phyloP scores from a whole-genome alignment of 495 filamentous ascomycete species.

The Sphaerosporella brunnea region DNA sequence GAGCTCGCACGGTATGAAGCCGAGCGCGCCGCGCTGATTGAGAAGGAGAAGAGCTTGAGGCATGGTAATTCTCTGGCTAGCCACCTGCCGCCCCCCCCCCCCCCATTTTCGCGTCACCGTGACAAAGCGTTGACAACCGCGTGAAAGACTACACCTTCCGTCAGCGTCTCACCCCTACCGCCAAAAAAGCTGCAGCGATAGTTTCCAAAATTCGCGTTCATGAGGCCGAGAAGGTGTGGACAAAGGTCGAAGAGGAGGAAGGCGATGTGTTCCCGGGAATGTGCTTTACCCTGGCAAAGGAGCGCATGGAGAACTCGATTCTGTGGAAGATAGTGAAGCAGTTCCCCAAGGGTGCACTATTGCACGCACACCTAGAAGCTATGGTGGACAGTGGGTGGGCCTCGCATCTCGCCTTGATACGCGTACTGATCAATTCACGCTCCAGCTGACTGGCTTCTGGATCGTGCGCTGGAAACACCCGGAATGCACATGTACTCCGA shows the following conservation, averaged over 20 bases:
- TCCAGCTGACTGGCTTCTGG: conserved; percentile 54
- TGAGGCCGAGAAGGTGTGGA: conserved; percentile 58
- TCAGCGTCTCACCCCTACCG: conserved; percentile 52
- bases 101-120: background rate
- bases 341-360: conserved; percentile 80
- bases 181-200: conserved; percentile 56
- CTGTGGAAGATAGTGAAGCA: conserved; percentile 68
- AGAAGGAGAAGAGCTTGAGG: conserved; percentile 60
- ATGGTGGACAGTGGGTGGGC: conserved; percentile 47
- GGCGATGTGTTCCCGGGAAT: conserved; percentile 59
- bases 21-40: conserved; percentile 59
- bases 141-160: conserved; percentile 43
- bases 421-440: background rate
- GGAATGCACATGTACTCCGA: conserved; percentile 54
- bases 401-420: background rate
- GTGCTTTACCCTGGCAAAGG: conserved; percentile 69
- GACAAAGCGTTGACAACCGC: no score
- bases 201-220: conserved; percentile 58
- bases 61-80: conserved; percentile 41
- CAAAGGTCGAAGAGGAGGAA: conserved; percentile 44
- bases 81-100: background rate
- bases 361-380: conserved; percentile 78
- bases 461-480: conserved; percentile 48
- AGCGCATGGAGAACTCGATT: conserved; percentile 59
- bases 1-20: conserved; percentile 41